phyloP scores from a whole-genome alignment of 345 rosid species.

The Capsella bursapastoris region DNA sequence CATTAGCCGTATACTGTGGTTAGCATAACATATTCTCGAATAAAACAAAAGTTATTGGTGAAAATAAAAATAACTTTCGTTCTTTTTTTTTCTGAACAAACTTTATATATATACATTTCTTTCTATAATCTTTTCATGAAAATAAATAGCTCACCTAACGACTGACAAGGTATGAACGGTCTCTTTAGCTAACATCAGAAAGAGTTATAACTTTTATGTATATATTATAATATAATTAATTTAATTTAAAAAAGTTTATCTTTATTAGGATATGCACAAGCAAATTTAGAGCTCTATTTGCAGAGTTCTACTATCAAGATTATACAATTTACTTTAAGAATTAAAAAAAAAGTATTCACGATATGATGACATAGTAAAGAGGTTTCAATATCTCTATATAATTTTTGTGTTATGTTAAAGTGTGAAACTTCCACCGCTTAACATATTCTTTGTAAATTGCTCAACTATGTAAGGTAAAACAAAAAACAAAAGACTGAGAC shows the following conservation, averaged over 20 bases:
- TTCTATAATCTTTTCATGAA: slow-evolving; percentile 1
- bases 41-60: background rate
- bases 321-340: background rate
- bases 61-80: background rate
- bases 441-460: background rate
- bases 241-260: background rate
- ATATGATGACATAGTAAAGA: background rate
- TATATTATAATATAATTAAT: background rate
- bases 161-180: slow-evolving; percentile 21
- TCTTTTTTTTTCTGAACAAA: too few species aligned
- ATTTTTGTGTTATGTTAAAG: background rate
- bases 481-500: background rate
- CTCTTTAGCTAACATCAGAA: slow-evolving; percentile 1
- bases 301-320: background rate
- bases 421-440: background rate
- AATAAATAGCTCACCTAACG: slow-evolving; percentile 31
- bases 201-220: background rate
- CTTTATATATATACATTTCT: background rate
- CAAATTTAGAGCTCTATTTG: background rate
- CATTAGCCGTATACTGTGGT: background rate
- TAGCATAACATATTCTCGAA: background rate
- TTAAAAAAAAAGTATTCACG: too few species aligned
- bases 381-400: background rate
- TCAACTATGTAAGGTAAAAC: too few species aligned
- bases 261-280: background rate